phyloP scores from a whole-genome alignment of 2,329 filamentous ascomycete species.

The Trichoderma arundinaceum region DNA sequence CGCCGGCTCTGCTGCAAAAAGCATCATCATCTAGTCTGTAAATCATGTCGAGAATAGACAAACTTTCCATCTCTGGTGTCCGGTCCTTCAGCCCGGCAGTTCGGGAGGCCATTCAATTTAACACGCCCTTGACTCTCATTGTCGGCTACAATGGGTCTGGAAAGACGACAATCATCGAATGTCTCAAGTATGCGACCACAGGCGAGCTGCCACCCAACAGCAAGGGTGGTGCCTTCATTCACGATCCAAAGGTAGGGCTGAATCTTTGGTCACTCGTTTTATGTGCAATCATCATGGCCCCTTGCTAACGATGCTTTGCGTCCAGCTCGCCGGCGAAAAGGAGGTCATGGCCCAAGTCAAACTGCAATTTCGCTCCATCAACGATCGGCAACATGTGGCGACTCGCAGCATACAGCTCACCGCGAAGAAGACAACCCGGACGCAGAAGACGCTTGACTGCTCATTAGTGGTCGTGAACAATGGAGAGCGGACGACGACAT shows the following conservation, averaged over 20 bases:
- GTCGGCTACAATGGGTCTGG: constrained; percentile 97
- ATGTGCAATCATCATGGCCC: background rate
- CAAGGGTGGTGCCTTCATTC: constrained; percentile 89
- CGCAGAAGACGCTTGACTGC: constrained; percentile 84
- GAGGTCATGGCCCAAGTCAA: constrained; percentile 92
- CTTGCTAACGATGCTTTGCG: background rate
- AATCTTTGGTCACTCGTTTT: background rate
- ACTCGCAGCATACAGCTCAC: constrained; percentile 85
- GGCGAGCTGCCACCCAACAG: constrained; percentile 92
- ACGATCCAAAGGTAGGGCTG: constrained; percentile 79
- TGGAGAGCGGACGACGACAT: constrained; percentile 79
- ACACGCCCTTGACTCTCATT: constrained; percentile 90
- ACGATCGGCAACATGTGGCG: constrained; percentile 78
- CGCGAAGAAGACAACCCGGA: constrained; percentile 77
- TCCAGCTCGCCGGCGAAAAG: constrained; percentile 76
- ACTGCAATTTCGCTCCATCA: constrained; percentile 80
- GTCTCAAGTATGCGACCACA: constrained; percentile 96
- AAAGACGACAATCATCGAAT: constrained; percentile 99
- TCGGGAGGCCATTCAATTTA: constrained; percentile 83
- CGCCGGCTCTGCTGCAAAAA: background rate
- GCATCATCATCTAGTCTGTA: constrained; percentile 33
- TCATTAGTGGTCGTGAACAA: constrained; percentile 76
- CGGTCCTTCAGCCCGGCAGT: constrained; percentile 83
- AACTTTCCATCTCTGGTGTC: constrained; percentile 80
- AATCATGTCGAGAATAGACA: constrained; percentile 81